phyloP scores from a whole-genome alignment of 352 stramenopile species.

The Peronospora destructor region DNA sequence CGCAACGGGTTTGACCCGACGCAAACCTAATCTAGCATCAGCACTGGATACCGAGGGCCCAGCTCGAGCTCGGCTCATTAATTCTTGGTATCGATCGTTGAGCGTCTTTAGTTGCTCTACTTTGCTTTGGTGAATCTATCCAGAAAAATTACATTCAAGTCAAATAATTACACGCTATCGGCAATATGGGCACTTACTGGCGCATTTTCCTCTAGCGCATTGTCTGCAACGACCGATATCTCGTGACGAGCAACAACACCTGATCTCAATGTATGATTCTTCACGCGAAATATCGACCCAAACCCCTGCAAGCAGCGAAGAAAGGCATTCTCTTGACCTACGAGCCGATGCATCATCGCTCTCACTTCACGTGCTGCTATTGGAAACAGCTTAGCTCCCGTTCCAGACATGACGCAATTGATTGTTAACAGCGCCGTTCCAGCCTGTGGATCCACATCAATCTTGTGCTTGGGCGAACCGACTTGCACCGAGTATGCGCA shows the following conservation, averaged over 20 bases:
- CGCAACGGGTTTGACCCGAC: slow-evolving; percentile 1
- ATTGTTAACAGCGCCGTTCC: slow-evolving; percentile 43
- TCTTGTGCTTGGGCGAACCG: slow-evolving; percentile 51
- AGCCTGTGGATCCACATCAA: slow-evolving; percentile 39
- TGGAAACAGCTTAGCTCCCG: slow-evolving; percentile 20
- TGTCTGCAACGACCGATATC: slow-evolving; percentile 1
- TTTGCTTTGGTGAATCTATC: slow-evolving; percentile 20
- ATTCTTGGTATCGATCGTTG: slow-evolving; percentile 22
- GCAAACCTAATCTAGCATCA: slow-evolving; percentile 9
- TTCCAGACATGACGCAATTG: slow-evolving; percentile 24
- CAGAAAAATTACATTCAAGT: slow-evolving; percentile 1
- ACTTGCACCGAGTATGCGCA: slow-evolving; percentile 58
- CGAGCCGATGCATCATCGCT: slow-evolving; percentile 42
- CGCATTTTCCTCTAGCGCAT: slow-evolving; percentile 3
- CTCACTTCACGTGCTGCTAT: slow-evolving; percentile 32
- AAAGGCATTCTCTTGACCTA: slow-evolving; percentile 53
- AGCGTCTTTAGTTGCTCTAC: slow-evolving; percentile 18
- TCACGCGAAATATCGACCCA: slow-evolving; percentile 15
- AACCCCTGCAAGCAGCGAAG: slow-evolving; percentile 52
- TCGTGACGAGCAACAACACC: neutral
- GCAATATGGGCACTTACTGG: slow-evolving; percentile 12
- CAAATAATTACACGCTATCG: neutral
- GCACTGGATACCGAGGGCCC: slow-evolving; percentile 1
- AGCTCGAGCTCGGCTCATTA: slow-evolving; percentile 16
- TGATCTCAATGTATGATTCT: neutral